Base-by-base conservation (phyloP, 2,329 filamentous ascomycete species). In the Fusarium praegraminearum region DNA sequence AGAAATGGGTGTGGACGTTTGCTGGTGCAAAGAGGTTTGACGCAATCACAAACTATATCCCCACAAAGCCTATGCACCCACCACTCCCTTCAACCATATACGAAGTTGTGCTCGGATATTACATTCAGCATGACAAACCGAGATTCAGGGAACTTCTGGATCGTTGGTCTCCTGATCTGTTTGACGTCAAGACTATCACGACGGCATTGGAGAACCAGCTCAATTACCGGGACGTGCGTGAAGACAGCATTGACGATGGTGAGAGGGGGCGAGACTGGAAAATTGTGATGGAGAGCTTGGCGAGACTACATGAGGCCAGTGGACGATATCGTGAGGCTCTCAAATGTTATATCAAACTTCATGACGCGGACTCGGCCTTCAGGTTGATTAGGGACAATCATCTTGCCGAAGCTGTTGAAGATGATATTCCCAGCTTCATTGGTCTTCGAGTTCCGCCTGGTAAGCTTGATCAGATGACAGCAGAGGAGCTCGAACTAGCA, bases 1-100 rank as follows among this genome's bases (percentile, higher is more conserved):
- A 98, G 80, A 93, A 97, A 74, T 98, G 95, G 94, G 91, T 97
- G 7, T 97, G 92, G 89, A 91, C 89, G 1, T 99, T 99, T 80
- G 93, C 94, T 10, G 91, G 93, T 41, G 91, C 92, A 4, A 87
- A 93, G 69, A 93, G 90, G 75, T 93, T 97, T 73, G 93, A 98
- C 77, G 94, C 97, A 73, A 97, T 99, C 65, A 91, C 92, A 7
- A 87, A 91, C 36, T 90, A 91, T 74, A 92, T 99, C 32, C 96
- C 96, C 0, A 89, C 88, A 2, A 87, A 90, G 55, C 88, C 90
- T n/a, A 85, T 97, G 77, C 88, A 87, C 30, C 94, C 94, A 10
- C 91, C 93, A 1, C 85, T 99, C 15, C 90, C 93, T 0, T 90
- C 90, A 1, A 87, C 91, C 13, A 90, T 97, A 22, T 99, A 98